Evolutionary conservation across 1,139 yeast genomes (phyloP), one percentile per base, ranked within the genome.

Genomic region (Ogataea hybrid): DNA sequence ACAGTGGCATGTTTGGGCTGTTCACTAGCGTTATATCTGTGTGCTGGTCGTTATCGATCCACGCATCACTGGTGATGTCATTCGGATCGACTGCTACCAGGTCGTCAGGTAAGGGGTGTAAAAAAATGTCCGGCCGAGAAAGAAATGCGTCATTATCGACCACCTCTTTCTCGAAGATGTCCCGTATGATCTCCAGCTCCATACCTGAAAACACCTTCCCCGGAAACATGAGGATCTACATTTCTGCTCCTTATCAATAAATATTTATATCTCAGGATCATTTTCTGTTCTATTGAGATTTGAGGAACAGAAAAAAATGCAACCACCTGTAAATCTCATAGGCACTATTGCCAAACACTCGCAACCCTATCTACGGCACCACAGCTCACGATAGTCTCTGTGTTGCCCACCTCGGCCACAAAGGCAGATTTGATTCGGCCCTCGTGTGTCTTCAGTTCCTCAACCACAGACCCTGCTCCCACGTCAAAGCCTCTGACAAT

Each of bases 401-500:
- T 39, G 5, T 57, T 64, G 4, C 46, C 46, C 15, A 37, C 43
- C 2, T 41, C 37, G 10, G 66, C 66, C 28, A 62, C 59, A 25
- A 66, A 64, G 35, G 75, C 59, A 17, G 75, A 62, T 51, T 81
- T 81, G 25, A 83, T 73, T 37, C 78, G 65, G 5, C 75, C 75
- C 1, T 65, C 63, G 51, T 48, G 62, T 20, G 47, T 62, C 30
- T 47, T 61, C 52, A 43, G 59, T 52, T 44, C 57, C 51, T 49
- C 65, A 39, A 49, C 61, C 18, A 61, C 65, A 8, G 59, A 62
- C 2, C 73, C 73, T 4, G 59, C 56, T 9, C 52, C 49, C 18
- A 73, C 60, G 55, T 81, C 83, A 8, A 81, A 52, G 0, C 87
- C 92, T 39, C 87, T 58, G 12, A 82, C 60, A 0, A 66, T 48